Evolutionary conservation across 2,329 filamentous ascomycete species (phyloP).

Genomic region (Penicillium sp.): DNA sequence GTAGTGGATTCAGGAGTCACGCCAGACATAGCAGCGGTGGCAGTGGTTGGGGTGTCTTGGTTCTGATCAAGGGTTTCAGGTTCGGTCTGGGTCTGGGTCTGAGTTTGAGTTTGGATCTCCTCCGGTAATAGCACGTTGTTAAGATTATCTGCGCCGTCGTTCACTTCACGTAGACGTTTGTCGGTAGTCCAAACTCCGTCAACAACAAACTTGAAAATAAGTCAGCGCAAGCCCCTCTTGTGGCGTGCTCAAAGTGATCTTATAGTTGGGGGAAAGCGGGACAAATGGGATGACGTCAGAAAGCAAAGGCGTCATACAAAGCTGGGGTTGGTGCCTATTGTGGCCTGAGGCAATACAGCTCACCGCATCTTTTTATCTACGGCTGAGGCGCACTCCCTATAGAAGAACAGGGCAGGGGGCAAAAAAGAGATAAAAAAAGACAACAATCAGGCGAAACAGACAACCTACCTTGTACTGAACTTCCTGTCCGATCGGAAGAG

Average conservation of each 20-base stretch:
- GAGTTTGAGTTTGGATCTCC: conserved; percentile 54
- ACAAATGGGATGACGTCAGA: conserved; percentile 27
- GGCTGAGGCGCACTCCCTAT: conserved; percentile 1
- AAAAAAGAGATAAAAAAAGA: conserved; percentile 1
- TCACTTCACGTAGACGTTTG: conserved; percentile 75
- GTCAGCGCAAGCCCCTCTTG: conserved; percentile 9
- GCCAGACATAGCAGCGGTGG: conserved; percentile 52
- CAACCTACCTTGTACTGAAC: conserved; percentile 87
- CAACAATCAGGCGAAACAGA: not conserved
- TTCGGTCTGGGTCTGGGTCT: conserved; percentile 5
- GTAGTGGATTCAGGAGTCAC: conserved; percentile 71
- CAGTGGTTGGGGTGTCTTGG: conserved; percentile 4
- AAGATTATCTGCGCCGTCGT: conserved; percentile 77
- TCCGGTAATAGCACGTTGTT: conserved; percentile 88
- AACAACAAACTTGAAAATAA: conserved; percentile 74
- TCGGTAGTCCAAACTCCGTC: conserved; percentile 89
- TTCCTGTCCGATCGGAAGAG: conserved; percentile 68
- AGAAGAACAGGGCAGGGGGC: not conserved
- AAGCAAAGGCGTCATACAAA: conserved; percentile 26
- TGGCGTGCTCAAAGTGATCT: conserved; percentile 14
- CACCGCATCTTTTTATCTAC: conserved; percentile 18
- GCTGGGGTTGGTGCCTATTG: conserved; percentile 11
- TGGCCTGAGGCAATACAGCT: conserved; percentile 14
- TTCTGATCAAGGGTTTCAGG: conserved; percentile 3
- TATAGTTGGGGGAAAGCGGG: conserved; percentile 25